Conservation (phyloP, 306 rosid genomes). For the Cotoneaster glaucophyllus region DNA sequence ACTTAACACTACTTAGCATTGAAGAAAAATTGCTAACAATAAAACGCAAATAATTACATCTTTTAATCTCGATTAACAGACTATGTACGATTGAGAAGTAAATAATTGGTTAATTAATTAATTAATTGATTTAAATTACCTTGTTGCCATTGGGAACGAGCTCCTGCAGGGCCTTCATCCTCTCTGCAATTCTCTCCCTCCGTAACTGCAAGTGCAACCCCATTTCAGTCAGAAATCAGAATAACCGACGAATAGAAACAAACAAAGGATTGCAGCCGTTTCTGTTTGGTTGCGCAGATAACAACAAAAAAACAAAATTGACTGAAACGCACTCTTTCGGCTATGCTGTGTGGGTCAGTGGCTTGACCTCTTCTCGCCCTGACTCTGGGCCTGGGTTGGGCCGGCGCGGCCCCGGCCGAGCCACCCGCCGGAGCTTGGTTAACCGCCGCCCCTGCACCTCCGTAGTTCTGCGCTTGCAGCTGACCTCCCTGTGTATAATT, state of each 20-base stretch:
- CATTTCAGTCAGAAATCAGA: background rate
- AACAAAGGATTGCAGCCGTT: background rate
- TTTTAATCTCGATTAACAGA: background rate
- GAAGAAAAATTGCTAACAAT: background rate
- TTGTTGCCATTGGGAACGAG: conserved; percentile 95
- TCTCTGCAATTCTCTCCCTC: conserved; percentile 97
- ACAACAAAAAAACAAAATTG: background rate
- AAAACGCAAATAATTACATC: background rate
- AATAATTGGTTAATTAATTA: background rate
- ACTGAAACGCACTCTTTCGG: conserved; percentile 65
- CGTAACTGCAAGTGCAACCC: conserved; percentile 53
- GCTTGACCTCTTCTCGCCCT: conserved; percentile 98
- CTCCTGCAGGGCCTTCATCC: conserved; percentile 96
- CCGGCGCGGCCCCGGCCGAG: conserved; percentile 37
- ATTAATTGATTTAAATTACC: conserved; percentile 28
- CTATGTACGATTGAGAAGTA: background rate
- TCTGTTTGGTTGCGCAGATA: background rate
- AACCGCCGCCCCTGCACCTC: conserved; percentile 32
- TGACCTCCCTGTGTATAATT: conserved; percentile 19
- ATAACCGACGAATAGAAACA: background rate
- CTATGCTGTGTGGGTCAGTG: conserved; percentile 97
- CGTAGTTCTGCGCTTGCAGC: conserved; percentile 42
- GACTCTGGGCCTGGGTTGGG: conserved; percentile 81
- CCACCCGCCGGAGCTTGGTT: conserved; percentile 44
- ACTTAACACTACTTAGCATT: too few species aligned